A percentile compares a stretch with the other conserved stretches of the same genome.
Conservation (phyloP, 768 basidiomycete species). For the Xanthoconium purpureum region DNA sequence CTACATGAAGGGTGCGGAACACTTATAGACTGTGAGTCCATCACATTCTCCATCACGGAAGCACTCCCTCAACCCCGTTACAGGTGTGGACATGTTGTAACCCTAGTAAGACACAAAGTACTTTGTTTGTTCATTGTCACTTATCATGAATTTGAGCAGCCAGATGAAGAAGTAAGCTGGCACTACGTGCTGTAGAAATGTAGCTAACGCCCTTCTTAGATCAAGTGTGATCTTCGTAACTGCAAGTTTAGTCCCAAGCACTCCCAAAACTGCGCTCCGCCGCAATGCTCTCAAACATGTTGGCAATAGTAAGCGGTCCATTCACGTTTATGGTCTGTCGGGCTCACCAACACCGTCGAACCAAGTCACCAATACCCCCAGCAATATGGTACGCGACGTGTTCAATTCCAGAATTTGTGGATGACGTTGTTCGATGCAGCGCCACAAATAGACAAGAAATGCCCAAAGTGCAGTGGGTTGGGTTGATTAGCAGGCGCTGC, state of each 20-base stretch:
- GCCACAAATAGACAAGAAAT: constrained; percentile 58
- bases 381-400: constrained; percentile 50
- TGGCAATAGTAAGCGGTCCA: constrained; percentile 63
- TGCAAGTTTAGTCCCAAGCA: constrained; percentile 67
- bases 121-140: not conserved
- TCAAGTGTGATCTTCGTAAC: constrained; percentile 54
- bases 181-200: not conserved
- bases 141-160: constrained; percentile 34
- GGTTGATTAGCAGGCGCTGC: constrained; percentile 13
- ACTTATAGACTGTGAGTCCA: constrained; percentile 47
- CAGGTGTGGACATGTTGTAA: constrained; percentile 56
- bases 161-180: constrained; percentile 52
- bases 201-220: constrained; percentile 37
- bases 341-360: constrained; percentile 12
- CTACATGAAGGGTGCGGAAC: constrained; percentile 49
- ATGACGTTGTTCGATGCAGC: constrained; percentile 33
- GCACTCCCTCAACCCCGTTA: not conserved
- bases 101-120: constrained; percentile 37
- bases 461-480: constrained; percentile 39
- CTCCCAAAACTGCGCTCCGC: constrained; percentile 46
- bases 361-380: constrained; percentile 59
- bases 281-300: constrained; percentile 53
- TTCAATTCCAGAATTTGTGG: constrained; percentile 2
- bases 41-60: not conserved
- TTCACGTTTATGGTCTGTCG: not conserved